Evolutionary conservation across 2,329 filamentous ascomycete genomes (phyloP).

Genomic region (Aspergillus amoenus): DNA sequence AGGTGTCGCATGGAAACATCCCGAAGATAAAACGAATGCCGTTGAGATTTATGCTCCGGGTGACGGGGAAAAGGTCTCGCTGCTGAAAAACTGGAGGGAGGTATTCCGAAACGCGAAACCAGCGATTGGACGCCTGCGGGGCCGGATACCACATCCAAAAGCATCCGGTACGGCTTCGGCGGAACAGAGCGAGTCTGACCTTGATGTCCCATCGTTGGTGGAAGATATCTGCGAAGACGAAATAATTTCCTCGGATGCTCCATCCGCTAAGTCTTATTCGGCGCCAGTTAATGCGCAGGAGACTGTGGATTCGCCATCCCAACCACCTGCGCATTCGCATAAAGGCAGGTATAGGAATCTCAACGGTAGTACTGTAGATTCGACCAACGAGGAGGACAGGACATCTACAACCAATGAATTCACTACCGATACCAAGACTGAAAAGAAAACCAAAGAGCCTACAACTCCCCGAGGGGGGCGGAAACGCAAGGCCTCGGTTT

Average conservation of each 20-base stretch:
- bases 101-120: slow-evolving; percentile 41
- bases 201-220: background rate
- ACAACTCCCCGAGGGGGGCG: slow-evolving; percentile 11
- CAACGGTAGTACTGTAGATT: background rate
- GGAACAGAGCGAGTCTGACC: background rate
- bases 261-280: background rate
- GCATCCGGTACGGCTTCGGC: background rate
- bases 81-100: slow-evolving; percentile 49
- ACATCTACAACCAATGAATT: background rate
- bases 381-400: background rate
- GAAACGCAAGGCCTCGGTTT: slow-evolving; percentile 25
- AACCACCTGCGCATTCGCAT: background rate
- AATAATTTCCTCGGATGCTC: background rate
- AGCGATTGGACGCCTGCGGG: slow-evolving; percentile 24
- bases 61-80: slow-evolving; percentile 42
- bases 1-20: slow-evolving; percentile 42
- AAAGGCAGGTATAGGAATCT: background rate
- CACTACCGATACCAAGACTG: background rate
- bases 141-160: slow-evolving; percentile 10
- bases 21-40: slow-evolving; percentile 24
- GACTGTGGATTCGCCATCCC: background rate
- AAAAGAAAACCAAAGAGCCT: slow-evolving; percentile 2
- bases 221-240: slow-evolving; percentile 2
- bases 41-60: slow-evolving; percentile 39
- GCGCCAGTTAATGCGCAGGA: background rate